A percentile compares a stretch with the other conserved stretches of the same genome.
Conservation (phyloP, 257 asterid genomes). For the Salvia splendens region DNA sequence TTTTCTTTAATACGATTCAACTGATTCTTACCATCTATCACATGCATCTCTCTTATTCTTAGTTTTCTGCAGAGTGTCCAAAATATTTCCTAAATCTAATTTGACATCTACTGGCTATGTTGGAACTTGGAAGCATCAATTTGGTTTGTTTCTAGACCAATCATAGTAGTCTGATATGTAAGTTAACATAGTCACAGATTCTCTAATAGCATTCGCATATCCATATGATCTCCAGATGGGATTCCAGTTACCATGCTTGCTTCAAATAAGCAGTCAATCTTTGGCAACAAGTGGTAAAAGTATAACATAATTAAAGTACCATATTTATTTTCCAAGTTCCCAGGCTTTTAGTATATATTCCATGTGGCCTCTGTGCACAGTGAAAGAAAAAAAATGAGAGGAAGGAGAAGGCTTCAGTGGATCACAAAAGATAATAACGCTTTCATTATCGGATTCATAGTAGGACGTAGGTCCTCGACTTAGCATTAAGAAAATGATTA, state of each 20-base stretch:
- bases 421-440: conserved; percentile 21
- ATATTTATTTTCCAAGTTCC: conserved; percentile 31
- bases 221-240: neutral
- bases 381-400: conserved; percentile 33
- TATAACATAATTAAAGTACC: conserved; percentile 35
- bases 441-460: neutral
- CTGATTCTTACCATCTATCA: neutral
- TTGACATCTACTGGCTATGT: neutral
- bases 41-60: neutral
- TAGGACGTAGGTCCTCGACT: neutral
- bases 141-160: conserved; percentile 12
- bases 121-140: too few relatives aligned
- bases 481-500: conserved; percentile 6
- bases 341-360: conserved; percentile 41
- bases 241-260: conserved; percentile 22
- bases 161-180: conserved; percentile 12
- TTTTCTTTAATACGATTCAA: neutral
- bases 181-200: conserved; percentile 3
- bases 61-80: neutral
- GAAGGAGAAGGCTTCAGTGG: conserved; percentile 29
- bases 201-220: conserved; percentile 10
- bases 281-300: conserved; percentile 22
- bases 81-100: neutral
- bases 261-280: conserved; percentile 8
- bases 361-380: conserved; percentile 41